Conservation (phyloP, 2,329 filamentous ascomycete genomes). For the Fusarium redolens region DNA sequence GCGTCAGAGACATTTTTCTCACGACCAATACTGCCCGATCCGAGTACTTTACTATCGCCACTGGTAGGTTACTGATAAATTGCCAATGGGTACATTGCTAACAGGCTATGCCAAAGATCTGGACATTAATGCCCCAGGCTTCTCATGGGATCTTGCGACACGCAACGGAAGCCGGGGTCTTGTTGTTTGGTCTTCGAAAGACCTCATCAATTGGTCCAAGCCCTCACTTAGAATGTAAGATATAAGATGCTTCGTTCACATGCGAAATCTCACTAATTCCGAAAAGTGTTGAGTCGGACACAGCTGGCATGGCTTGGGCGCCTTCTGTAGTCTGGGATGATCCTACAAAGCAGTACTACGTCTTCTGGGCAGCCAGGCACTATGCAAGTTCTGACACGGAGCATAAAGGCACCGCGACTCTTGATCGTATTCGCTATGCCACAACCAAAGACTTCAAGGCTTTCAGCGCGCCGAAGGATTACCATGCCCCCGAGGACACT, state of each 20-base stretch:
- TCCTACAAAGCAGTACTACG: slow-evolving; percentile 53
- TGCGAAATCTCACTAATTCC: background rate
- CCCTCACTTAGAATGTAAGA: slow-evolving; percentile 31
- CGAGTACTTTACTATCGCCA: slow-evolving; percentile 51
- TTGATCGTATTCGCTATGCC: slow-evolving; percentile 60
- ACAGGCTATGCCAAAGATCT: slow-evolving; percentile 43
- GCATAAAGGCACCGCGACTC: slow-evolving; percentile 56
- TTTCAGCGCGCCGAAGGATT: slow-evolving; percentile 58
- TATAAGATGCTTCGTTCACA: rapidly evolving
- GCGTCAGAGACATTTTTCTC: slow-evolving; percentile 51
- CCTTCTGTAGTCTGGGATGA: slow-evolving; percentile 53
- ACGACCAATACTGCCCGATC: slow-evolving; percentile 49
- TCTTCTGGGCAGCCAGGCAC: slow-evolving; percentile 61
- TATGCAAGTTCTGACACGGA: slow-evolving; percentile 56
- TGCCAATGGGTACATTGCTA: background rate
- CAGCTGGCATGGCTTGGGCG: slow-evolving; percentile 54
- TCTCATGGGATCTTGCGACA: slow-evolving; percentile 52
- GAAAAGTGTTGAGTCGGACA: slow-evolving; percentile 47
- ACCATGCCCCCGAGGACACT: slow-evolving; percentile 53
- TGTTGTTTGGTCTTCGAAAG: slow-evolving; percentile 52
- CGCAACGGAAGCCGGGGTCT: slow-evolving; percentile 51
- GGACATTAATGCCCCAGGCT: slow-evolving; percentile 50
- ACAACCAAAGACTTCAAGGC: slow-evolving; percentile 62
- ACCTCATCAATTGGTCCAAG: slow-evolving; percentile 51
- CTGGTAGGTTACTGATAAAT: slow-evolving; percentile 39